Base-by-base conservation (phyloP, 163 green algal species). In the Trebouxiophyceae sp. region DNA sequence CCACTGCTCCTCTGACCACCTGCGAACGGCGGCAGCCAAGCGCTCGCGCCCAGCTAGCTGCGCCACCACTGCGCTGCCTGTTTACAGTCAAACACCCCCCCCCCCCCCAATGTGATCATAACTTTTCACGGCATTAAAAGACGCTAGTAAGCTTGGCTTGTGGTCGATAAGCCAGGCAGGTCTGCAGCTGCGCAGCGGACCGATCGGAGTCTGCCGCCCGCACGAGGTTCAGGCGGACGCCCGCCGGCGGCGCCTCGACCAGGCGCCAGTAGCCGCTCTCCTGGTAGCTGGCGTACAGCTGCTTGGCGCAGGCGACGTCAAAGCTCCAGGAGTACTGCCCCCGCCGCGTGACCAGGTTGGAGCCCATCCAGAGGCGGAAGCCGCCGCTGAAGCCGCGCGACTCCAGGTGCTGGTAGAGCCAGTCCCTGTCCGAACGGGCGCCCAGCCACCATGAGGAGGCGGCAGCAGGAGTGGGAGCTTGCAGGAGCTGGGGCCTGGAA, bases 291-390 rank as follows among this genome's bases (percentile, higher is more conserved):
- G 6, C 23, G 28, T 24, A 45, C 54, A 59, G 23, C 16, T 29
- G 12, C 54, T 45, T 34, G 56, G 56, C 56, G 56, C 56, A 20
- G 6, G 34, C 27, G 7, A 44, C 8, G 27, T 62, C 56, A n/a
- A 62, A 62, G 16, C n/a, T 44, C 56, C 56, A 62, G n/a, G 12
- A 8, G 12, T 20, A 8, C 24, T 29, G 23, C 12, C 24, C 54
- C n/a, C 30, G 12, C 27, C 6, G 6, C 26, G 56, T 20, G 6
- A 44, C 27, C 56, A 62, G 22, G 30, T 62, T 62, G 56, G n/a
- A 45, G 56, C 56, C 56, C 30, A 62, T 39, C 56, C 56, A 62
- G n/a, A 45, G 56, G n/a, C 56, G 7, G 12, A 62, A 28, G 47
- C 47, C 47, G 12, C 22, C 12, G 6, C 12, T 29, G 47, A 57